Evolutionary conservation across 2,329 filamentous ascomycete species (phyloP).

Genomic region (Basipetospora chlamydospora): DNA sequence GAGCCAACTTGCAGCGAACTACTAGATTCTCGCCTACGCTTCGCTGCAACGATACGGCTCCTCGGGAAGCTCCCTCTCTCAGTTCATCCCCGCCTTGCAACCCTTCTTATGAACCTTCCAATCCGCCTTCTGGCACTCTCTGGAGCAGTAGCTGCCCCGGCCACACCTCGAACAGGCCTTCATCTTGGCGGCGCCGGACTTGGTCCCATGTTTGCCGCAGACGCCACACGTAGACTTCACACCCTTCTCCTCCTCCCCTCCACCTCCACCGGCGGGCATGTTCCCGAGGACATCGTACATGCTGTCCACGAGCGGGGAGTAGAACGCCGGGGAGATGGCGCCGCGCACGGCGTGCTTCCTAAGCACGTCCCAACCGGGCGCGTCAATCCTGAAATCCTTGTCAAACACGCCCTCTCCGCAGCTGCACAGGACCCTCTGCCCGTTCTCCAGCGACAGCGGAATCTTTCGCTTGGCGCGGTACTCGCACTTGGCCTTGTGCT

Average conservation of each 20-base stretch:
- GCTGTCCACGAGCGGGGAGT: background rate
- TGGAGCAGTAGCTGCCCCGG: background rate
- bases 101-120: background rate
- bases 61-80: too few relatives aligned
- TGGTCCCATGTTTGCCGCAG: too few relatives aligned
- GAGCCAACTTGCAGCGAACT: too few relatives aligned
- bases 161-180: background rate
- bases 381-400: background rate
- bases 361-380: background rate
- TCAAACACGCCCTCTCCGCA: background rate
- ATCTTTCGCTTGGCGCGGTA: too few relatives aligned
- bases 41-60: too few relatives aligned
- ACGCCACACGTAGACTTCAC: too few relatives aligned
- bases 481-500: background rate
- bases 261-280: background rate
- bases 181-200: too few relatives aligned
- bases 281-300: background rate
- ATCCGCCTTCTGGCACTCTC: background rate
- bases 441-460: background rate
- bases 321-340: background rate
- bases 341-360: background rate
- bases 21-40: too few relatives aligned
- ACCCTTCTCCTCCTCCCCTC: background rate
- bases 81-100: slow-evolving; percentile 19
- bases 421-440: background rate